Conservation (phyloP, 257 asterid genomes). For the Fraxinus pennsylvanica region DNA sequence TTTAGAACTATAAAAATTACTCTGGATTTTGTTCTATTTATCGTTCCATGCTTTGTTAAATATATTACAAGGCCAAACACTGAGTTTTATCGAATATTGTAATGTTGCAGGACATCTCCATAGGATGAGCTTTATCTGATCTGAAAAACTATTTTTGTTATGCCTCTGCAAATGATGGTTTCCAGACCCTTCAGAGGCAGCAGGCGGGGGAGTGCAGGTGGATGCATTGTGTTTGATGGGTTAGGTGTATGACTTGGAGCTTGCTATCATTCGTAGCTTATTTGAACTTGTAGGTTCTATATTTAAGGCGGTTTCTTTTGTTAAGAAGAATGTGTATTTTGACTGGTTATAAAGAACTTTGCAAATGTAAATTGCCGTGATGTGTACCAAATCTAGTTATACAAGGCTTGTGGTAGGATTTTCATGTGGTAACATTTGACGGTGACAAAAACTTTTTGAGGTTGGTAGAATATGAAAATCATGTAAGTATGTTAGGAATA, state of each 20-base stretch:
- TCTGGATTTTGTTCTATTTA: not conserved
- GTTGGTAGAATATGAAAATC: not conserved
- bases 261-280: not conserved
- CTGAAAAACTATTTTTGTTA: not conserved
- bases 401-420: conserved; percentile 4
- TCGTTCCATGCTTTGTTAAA: not conserved
- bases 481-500: not conserved
- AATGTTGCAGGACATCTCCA: not conserved
- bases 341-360: not conserved
- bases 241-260: not conserved
- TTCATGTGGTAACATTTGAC: not conserved
- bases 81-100: not conserved
- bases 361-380: not conserved
- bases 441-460: not conserved
- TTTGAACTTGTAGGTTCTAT: not conserved
- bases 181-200: not conserved
- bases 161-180: not conserved
- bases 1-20: not conserved
- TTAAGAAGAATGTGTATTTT: not conserved
- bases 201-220: not conserved
- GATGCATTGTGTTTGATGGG: not conserved
- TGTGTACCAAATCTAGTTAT: conserved; percentile 1
- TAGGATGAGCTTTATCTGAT: not conserved
- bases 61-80: not conserved
- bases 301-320: not conserved